Conservation (phyloP, 495 filamentous ascomycete species). For the Pseudoneurospora amorphoporcata region DNA sequence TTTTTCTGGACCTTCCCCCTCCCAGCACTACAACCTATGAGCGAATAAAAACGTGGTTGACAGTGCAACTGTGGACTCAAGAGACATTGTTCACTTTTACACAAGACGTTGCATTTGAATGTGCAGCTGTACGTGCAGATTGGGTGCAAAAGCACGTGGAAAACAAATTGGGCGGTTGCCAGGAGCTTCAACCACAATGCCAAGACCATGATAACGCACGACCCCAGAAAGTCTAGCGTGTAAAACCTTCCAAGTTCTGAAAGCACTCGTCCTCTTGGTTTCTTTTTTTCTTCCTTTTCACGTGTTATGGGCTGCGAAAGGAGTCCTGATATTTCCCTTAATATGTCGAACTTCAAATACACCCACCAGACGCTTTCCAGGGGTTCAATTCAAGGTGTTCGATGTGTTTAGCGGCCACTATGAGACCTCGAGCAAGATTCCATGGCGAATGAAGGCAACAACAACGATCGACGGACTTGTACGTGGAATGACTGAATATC, state of each 20-base stretch:
- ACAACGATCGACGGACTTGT: not conserved
- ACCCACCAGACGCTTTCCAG: not conserved
- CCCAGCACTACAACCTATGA: not conserved
- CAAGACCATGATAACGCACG: not conserved
- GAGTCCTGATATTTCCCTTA: not conserved
- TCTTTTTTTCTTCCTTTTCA: not conserved
- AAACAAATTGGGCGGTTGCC: not conserved
- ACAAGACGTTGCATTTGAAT: constrained; percentile 1
- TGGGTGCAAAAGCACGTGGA: not conserved
- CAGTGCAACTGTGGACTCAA: constrained; percentile 3
- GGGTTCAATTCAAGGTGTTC: not conserved
- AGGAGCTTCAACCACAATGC: not conserved
- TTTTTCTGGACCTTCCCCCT: constrained; percentile 1
- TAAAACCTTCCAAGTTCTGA: not conserved
- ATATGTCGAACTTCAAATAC: not conserved
- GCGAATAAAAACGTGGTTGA: constrained; percentile 5
- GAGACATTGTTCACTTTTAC: not conserved
- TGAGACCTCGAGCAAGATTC: not conserved
- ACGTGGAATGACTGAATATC: not conserved
- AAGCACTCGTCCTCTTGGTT: not conserved
- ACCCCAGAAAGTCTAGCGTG: not conserved
- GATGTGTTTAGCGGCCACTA: not conserved
- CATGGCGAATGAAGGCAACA: not conserved
- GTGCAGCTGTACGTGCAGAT: not conserved
- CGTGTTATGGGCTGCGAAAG: not conserved